Percentiles rank a stretch among this genome's conserved stretches.
phyloP scores from a whole-genome alignment of 225 moss, liverwort and hornwort genomes.

The Bryoerythrophyllum caledonicum region DNA sequence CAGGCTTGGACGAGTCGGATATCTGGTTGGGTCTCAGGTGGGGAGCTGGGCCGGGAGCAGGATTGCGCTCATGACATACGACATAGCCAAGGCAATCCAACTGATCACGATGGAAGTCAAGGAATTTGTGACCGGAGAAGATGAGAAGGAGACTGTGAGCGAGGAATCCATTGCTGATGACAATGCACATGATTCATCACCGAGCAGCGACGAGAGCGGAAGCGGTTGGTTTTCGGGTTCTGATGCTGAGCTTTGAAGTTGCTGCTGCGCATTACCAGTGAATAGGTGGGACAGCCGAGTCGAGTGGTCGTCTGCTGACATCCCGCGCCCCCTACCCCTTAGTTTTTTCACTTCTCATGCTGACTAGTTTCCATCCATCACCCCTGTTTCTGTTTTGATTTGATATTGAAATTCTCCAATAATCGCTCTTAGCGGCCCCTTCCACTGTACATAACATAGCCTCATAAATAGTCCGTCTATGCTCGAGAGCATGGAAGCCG shows the following conservation, averaged over 20 bases:
- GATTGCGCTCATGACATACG: conserved; percentile 80
- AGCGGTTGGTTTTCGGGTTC: conserved; percentile 32
- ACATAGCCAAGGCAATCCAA: conserved; percentile 70
- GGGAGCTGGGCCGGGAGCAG: conserved; percentile 91
- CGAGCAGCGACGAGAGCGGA: conserved; percentile 34
- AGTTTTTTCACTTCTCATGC: neutral
- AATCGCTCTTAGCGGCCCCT: neutral
- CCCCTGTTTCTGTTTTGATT: neutral
- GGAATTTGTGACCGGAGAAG: conserved; percentile 50
- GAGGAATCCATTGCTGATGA: conserved; percentile 28
- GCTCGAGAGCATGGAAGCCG: neutral
- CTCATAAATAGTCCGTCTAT: neutral
- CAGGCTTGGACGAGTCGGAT: conserved; percentile 59
- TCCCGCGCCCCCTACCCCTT: too few relatives aligned
- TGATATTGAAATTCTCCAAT: neutral
- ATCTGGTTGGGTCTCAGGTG: conserved; percentile 69
- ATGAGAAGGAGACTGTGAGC: conserved; percentile 20
- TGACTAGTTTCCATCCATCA: conserved; percentile 4
- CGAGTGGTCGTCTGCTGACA: conserved; percentile 2
- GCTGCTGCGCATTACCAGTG: neutral
- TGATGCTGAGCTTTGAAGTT: conserved; percentile 40
- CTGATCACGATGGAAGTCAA: conserved; percentile 53
- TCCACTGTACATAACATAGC: neutral
- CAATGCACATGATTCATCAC: conserved; percentile 16
- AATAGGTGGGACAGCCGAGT: conserved; percentile 2